phyloP scores from a whole-genome alignment of 768 basidiomycete species.

The Leccinum pellstonianum region DNA sequence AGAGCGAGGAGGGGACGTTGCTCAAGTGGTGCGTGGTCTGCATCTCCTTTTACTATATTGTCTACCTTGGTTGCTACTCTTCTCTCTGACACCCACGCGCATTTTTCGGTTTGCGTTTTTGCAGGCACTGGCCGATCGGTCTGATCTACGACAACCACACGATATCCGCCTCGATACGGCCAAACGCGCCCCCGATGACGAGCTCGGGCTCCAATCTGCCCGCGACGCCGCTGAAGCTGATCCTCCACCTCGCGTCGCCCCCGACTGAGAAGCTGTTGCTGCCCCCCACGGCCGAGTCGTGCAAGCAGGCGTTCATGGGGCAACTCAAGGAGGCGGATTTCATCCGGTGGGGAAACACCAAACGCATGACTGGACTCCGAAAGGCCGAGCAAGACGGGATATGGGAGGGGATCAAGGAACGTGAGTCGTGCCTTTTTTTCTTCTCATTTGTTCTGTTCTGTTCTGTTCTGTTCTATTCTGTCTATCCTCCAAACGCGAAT shows the following conservation, averaged over 20 bases:
- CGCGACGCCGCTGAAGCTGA: slow-evolving; percentile 65
- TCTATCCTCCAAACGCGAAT: too few relatives aligned
- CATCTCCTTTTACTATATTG: neutral
- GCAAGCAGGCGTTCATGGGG: slow-evolving; percentile 94
- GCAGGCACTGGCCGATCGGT: slow-evolving; percentile 98
- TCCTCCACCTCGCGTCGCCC: slow-evolving; percentile 84
- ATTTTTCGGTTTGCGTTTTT: slow-evolving; percentile 10
- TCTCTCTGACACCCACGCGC: neutral
- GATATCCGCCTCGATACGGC: slow-evolving; percentile 57
- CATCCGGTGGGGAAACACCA: slow-evolving; percentile 94
- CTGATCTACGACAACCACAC: slow-evolving; percentile 87
- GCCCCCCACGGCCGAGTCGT: slow-evolving; percentile 77
- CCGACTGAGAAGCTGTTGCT: slow-evolving; percentile 84
- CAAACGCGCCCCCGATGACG: slow-evolving; percentile 33
- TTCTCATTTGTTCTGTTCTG: slow-evolving; percentile 42
- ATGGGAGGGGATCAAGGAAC: slow-evolving; percentile 95
- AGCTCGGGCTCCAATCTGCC: slow-evolving; percentile 40
- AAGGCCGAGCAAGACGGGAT: slow-evolving; percentile 93
- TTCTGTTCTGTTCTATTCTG: too few relatives aligned
- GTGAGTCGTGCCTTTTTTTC: slow-evolving; percentile 50
- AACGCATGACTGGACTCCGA: slow-evolving; percentile 85
- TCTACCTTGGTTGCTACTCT: neutral
- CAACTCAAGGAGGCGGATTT: slow-evolving; percentile 97
- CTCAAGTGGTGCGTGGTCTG: slow-evolving; percentile 75
- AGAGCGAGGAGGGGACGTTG: slow-evolving; percentile 76